Conservation (phyloP, 129 eudicot species). For the Rutidosis leptorrhynchoides region DNA sequence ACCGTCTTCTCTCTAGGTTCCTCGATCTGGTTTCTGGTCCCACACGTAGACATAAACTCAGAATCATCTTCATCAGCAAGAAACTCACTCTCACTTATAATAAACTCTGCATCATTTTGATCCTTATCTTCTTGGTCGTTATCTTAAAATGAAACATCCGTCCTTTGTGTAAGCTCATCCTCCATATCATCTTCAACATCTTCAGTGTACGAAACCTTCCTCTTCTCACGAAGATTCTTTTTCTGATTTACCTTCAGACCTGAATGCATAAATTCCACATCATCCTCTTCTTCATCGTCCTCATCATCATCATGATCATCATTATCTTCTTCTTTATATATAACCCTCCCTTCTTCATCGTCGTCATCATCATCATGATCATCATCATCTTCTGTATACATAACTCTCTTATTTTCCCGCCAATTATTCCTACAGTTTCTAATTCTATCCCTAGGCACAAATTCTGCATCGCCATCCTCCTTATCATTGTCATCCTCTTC, state of each 20-base stretch:
- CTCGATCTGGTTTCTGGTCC: constrained; percentile 15
- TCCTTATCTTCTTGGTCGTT: constrained; percentile 32
- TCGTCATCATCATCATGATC: constrained; percentile 8
- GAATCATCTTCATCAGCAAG: constrained; percentile 22
- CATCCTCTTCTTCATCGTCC: constrained; percentile 27
- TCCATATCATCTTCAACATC: constrained; percentile 26
- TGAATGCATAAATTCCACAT: constrained; percentile 38
- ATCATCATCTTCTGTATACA: constrained; percentile 15
- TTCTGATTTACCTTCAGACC: constrained; percentile 19
- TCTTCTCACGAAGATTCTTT: constrained; percentile 25
- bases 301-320: constrained; percentile 16
- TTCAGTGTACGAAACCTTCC: constrained; percentile 28
- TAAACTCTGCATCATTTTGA: constrained; percentile 22
- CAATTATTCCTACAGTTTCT: not conserved
- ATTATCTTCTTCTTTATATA: constrained; percentile 26
- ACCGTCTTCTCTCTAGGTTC: constrained; percentile 14
- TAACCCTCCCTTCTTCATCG: constrained; percentile 14
- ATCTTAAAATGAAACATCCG: constrained; percentile 31
- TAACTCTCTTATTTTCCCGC: constrained; percentile 16
- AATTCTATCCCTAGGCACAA: not conserved
- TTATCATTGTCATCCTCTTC: not conserved
- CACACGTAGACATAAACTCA: constrained; percentile 7
- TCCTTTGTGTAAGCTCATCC: constrained; percentile 11
- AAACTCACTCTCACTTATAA: constrained; percentile 13
- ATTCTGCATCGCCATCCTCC: constrained; percentile 12